Conservation (phyloP, 139 green algal species). For the Picochlorum sp. region DNA sequence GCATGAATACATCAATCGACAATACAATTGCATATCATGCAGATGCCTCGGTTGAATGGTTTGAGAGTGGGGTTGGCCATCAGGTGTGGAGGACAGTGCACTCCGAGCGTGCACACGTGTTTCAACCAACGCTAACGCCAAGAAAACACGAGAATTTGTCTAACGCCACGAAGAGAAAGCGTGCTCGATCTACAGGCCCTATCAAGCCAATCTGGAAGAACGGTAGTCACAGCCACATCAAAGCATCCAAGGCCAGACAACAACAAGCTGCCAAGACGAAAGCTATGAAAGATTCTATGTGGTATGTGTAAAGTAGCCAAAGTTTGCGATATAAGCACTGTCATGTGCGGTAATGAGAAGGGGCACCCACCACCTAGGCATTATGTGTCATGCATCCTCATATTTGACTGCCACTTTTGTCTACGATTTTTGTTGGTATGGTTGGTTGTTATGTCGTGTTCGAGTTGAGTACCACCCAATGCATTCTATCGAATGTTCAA, state of each 20-base stretch:
- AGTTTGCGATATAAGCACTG: no score
- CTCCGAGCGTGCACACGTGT: neutral
- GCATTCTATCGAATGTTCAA: no score
- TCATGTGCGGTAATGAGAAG: no score
- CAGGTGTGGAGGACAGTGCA: constrained; percentile 3
- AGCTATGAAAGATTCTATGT: constrained; percentile 4
- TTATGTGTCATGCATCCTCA: no score
- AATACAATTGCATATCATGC: neutral
- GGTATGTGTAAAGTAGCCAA: constrained; percentile 3
- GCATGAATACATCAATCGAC: neutral
- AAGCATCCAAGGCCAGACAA: constrained; percentile 3
- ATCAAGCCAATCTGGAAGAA: neutral
- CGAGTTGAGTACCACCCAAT: no score
- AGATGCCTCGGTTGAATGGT: constrained; percentile 4
- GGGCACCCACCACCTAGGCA: no score
- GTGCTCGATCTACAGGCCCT: neutral
- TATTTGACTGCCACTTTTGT: no score
- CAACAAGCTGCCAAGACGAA: neutral
- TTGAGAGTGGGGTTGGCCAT: constrained; percentile 2
- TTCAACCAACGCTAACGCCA: constrained; percentile 3
- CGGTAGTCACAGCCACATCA: neutral
- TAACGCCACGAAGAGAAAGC: constrained; percentile 1
- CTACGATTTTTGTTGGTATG: no score
- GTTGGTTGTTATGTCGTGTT: no score
- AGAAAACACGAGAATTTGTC: neutral